phyloP scores from a whole-genome alignment of 176 grass and related monocot species.

The Lolium rigidum region DNA sequence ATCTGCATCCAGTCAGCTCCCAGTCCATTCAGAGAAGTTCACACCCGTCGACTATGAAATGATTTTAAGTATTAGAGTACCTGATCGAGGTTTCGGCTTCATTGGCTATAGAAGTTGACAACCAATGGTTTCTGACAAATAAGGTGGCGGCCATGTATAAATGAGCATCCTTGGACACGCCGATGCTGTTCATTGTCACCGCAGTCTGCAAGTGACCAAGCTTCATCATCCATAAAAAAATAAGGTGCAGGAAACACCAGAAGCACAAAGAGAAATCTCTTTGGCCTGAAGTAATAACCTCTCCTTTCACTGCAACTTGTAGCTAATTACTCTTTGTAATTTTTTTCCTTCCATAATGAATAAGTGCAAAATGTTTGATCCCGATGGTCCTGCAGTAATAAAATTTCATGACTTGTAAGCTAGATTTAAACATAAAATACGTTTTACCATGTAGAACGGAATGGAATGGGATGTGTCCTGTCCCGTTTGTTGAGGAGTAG shows the following conservation, averaged over 20 bases:
- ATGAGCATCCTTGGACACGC: not conserved
- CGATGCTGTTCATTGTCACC: not conserved
- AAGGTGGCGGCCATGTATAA: slow-evolving; percentile 22
- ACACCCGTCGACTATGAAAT: slow-evolving; percentile 46
- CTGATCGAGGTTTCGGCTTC: slow-evolving; percentile 19
- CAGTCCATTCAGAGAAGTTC: slow-evolving; percentile 33
- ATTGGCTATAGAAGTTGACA: slow-evolving; percentile 1
- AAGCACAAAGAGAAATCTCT: slow-evolving; percentile 25
- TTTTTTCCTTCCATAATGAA: slow-evolving; percentile 12
- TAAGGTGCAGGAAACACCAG: slow-evolving; percentile 21
- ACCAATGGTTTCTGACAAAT: slow-evolving; percentile 39
- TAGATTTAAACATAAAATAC: not conserved
- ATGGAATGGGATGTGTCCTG: not conserved
- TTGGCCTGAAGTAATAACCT: not conserved
- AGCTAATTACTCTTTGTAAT: not conserved
- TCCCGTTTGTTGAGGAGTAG: not conserved
- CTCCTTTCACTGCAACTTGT: slow-evolving; percentile 13
- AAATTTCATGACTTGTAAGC: not conserved
- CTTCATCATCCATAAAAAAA: slow-evolving; percentile 28
- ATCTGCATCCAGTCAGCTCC: slow-evolving; percentile 28
- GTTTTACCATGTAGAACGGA: not conserved
- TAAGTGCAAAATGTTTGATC: slow-evolving; percentile 24
- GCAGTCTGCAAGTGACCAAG: slow-evolving; percentile 9
- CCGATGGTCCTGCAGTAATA: not conserved
- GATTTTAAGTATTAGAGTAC: slow-evolving; percentile 29